These are phyloP conservation scores for Verbascum thapsus DNA, from an alignment of 257 asterid genomes.

Conservation along the genomic window DNA sequence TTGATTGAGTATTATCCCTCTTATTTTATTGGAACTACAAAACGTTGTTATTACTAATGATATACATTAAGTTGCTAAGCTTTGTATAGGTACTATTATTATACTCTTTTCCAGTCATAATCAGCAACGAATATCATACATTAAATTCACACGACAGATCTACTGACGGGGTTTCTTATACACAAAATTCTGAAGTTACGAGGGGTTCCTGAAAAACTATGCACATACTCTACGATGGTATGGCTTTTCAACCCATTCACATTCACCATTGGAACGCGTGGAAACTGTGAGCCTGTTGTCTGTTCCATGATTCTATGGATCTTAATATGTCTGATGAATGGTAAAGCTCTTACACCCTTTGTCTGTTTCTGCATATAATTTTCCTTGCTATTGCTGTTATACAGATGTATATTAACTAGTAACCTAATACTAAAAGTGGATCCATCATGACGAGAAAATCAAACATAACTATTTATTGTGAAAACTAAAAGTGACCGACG, in stretches of 20 bases:
- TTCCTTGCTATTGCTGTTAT: background rate
- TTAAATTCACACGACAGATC: conserved; percentile 55
- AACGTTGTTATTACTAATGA: background rate
- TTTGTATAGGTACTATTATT: conserved; percentile 5
- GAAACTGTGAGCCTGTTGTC: conserved; percentile 89
- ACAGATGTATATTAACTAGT: background rate
- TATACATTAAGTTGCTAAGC: background rate
- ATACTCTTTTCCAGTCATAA: conserved; percentile 12
- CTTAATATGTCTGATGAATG: conserved; percentile 74
- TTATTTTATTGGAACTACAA: background rate
- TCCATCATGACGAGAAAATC: background rate
- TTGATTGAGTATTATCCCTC: conserved; percentile 19
- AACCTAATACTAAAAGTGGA: background rate
- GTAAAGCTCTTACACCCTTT: conserved; percentile 42
- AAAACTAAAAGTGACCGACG: background rate
- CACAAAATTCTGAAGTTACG: conserved; percentile 70
- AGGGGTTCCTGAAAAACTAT: conserved; percentile 72
- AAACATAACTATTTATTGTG: background rate
- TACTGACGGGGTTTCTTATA: conserved; percentile 82
- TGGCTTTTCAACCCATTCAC: conserved; percentile 99
- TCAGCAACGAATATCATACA: conserved; percentile 24
- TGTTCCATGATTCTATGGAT: conserved; percentile 91
- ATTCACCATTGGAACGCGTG: conserved; percentile 96
- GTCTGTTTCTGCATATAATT: conserved; percentile 3
- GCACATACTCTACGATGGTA: conserved; percentile 61